Base-by-base conservation (phyloP, 805 yeast genomes). In the Kazachstania psychrophila region DNA sequence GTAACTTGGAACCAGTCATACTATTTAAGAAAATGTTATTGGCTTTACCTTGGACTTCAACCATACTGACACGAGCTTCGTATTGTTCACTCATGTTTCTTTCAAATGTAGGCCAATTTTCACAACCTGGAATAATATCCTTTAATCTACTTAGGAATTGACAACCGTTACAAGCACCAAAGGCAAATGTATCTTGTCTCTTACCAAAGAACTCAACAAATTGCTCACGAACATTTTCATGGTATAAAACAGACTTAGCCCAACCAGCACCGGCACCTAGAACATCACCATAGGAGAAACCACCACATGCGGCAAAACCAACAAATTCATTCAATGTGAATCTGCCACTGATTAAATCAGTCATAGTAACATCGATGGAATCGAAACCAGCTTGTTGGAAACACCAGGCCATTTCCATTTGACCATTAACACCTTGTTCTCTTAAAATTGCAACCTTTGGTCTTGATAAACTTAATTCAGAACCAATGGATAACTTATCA, bases 161-260 rank as follows among this genome's bases (percentile, higher is more conserved):
- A 66, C 98, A 92, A 44, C 98, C 98, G 60, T 92, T 92, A 73
- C 98, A 92, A 33, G 95, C 95, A 62, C 98, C 98, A 51, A 92
- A 77, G 4, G 97, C 94, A 68, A 92, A 92, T 0, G 98, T 92
- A 58, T 92, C 94, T 14, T 69, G 67, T 63, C 98, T 79, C 37
- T 75, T 82, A 52, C 78, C 77, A 75, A 92, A 92, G 62, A 92
- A 92, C 34, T 65, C 70, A 46, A 66, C 62, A 60, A 92, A 92
- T 65, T 85, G 88, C 19, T 68, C 53, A 56, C 92, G 77, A 25
- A 89, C 82, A 37, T 64, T 68, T 25, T 75, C 84, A 56, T 89
- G 81, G 72, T 79, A 87, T 47, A 92, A 65, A 8, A 92, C 95
- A 13, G 96, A 85, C 56, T 86, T 87, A 40, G 98, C 98, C 98